Evolutionary conservation across 78 protist genomes (phyloP).

Genomic region (Dictyostelium intermedium): DNA sequence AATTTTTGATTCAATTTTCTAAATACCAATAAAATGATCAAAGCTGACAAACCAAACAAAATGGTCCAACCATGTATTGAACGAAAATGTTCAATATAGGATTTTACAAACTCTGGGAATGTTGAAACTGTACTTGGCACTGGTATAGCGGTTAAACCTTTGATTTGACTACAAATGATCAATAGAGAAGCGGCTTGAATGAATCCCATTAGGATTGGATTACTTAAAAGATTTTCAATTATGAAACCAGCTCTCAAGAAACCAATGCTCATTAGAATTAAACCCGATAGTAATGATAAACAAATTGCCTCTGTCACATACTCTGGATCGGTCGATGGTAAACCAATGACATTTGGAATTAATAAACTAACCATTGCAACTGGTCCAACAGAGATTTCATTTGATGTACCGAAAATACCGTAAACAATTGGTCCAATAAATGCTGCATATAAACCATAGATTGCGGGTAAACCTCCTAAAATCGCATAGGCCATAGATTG

Average conservation of each 20-base stretch:
- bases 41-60: conserved; percentile 22
- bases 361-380: conserved; percentile 80
- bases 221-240: conserved; percentile 49
- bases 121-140: conserved; percentile 17
- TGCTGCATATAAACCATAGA: conserved; percentile 75
- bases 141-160: conserved; percentile 43
- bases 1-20: conserved; percentile 24
- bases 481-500: conserved; percentile 86
- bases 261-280: conserved; percentile 50
- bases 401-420: conserved; percentile 73
- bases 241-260: conserved; percentile 51
- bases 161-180: conserved; percentile 55
- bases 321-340: background rate
- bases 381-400: conserved; percentile 79
- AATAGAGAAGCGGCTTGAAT: conserved; percentile 66
- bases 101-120: background rate
- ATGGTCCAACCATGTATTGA: conserved; percentile 43
- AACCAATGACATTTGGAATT: conserved; percentile 26
- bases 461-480: conserved; percentile 84
- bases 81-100: background rate
- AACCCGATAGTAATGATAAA: conserved; percentile 49
- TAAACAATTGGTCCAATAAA: conserved; percentile 78
- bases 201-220: conserved; percentile 69
- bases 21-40: background rate
- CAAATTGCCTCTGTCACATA: conserved; percentile 4